Base-by-base conservation (phyloP, 2,329 filamentous ascomycete species). In the Colletotrichum lupini region DNA sequence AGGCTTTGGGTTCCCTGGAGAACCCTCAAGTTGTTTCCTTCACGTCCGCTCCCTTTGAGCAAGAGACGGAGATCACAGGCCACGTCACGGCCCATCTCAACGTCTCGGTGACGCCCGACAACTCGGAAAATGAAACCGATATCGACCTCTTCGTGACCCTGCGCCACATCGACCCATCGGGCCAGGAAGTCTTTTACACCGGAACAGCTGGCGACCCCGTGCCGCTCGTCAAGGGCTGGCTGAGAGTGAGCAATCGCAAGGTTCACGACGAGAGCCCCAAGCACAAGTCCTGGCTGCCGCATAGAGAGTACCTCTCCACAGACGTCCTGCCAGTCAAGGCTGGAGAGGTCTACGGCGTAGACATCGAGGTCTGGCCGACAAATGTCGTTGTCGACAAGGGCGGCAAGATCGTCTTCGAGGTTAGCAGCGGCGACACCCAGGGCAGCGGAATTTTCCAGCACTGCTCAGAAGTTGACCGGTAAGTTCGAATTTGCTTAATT, bases 21-120 rank as follows among this genome's bases (percentile, higher is more conserved):
- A 83, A 87, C 11, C 87, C 86, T 0, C 83, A 91, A 63, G 71
- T 86, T 0, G 75, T 93, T 0, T 87, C 89, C 55, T 94, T 94
- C 79, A 84, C 82, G 1, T 92, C 89, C 0, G 69, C 83, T 0
- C 82, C 89, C 0, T 93, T 94, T 70, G 84, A 87, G n/a, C 73
- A 83, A 7, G 91, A 94, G 76, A 92, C 88, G 0, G 92, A 94
- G 77, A 89, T 94, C 67, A 94, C 92, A 0, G 92, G 92, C 0
- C 91, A 94, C 77, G 83, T 93, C 32, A 84, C 89, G 0, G 91
- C 91, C 0, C 91, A 90, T 75, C 83, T 94, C 4, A 90, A 91
- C 73, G 88, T 93, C 0, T 93, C 91, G 0, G 81, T 92, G 3
- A 91, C 88, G 0, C 82, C 91, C 75, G 90, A 84, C 79, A 88